Conservation (phyloP, 805 yeast genomes). For the Komagataella ulmi region DNA sequence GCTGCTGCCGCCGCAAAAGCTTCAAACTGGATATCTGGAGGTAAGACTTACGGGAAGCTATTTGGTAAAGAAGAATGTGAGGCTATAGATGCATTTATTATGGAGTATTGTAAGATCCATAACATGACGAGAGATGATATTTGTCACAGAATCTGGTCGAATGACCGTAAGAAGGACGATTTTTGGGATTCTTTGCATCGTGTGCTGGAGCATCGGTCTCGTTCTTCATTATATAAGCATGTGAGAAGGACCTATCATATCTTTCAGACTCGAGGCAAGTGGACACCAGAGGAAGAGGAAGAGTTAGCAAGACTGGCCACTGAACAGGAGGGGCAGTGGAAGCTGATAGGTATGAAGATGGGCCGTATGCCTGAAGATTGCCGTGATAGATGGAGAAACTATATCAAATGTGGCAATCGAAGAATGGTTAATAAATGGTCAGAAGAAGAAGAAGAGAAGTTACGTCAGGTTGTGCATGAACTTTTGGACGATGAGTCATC, state of each 20-base stretch:
- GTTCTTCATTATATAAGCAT: slow-evolving; percentile 88
- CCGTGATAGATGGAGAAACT: slow-evolving; percentile 92
- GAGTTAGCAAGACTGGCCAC: slow-evolving; percentile 48
- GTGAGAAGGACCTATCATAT: slow-evolving; percentile 83
- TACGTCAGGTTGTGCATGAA: slow-evolving; percentile 40
- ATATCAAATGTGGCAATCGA: slow-evolving; percentile 78
- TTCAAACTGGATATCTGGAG: slow-evolving; percentile 13
- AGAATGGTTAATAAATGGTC: slow-evolving; percentile 77
- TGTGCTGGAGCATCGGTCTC: slow-evolving; percentile 72
- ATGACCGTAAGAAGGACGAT: slow-evolving; percentile 72
- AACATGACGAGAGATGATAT: slow-evolving; percentile 52
- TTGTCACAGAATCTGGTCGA: slow-evolving; percentile 80
- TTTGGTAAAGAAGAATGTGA: slow-evolving; percentile 55
- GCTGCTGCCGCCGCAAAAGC: slow-evolving; percentile 32
- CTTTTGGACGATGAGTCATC: slow-evolving; percentile 23
- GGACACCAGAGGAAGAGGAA: slow-evolving; percentile 77
- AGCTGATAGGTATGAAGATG: slow-evolving; percentile 62
- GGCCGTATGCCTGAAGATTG: slow-evolving; percentile 97
- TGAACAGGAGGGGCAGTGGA: slow-evolving; percentile 78
- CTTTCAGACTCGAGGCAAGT: slow-evolving; percentile 77
- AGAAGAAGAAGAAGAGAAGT: slow-evolving; percentile 48
- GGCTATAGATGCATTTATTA: slow-evolving; percentile 62
- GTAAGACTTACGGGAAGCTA: slow-evolving; percentile 12
- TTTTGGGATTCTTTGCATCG: slow-evolving; percentile 79
- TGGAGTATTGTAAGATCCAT: slow-evolving; percentile 52